phyloP scores from a whole-genome alignment of 2,329 filamentous ascomycete genomes.

The Lachnellula suecica region DNA sequence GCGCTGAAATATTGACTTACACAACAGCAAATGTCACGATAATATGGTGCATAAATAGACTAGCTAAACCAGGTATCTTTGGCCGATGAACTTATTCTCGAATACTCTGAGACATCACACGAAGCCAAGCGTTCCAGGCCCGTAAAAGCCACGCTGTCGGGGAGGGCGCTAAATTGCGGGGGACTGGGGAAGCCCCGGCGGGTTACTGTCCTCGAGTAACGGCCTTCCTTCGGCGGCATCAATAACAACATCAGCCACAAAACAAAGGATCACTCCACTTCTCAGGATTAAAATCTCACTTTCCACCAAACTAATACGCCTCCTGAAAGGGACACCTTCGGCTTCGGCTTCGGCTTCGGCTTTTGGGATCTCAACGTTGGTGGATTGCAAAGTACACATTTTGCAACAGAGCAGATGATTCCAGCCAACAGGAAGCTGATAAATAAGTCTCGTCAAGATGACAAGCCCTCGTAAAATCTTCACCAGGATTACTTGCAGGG shows the following conservation, averaged over 20 bases:
- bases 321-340: too few relatives aligned
- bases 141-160: background rate
- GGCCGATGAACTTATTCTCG: background rate
- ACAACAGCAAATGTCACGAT: too few relatives aligned
- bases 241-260: background rate
- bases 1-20: too few relatives aligned
- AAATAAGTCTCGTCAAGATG: background rate
- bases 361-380: background rate
- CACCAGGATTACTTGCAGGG: background rate
- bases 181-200: background rate
- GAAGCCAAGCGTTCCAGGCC: background rate
- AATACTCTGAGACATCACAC: background rate
- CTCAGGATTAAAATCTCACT: too few relatives aligned
- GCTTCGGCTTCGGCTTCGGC: too few relatives aligned
- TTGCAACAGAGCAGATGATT: background rate
- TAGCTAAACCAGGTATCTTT: too few relatives aligned
- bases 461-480: background rate
- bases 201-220: background rate
- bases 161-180: slow-evolving; percentile 1
- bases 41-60: too few relatives aligned
- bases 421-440: background rate
- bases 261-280: too few relatives aligned
- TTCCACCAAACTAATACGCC: too few relatives aligned
- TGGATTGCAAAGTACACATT: background rate
- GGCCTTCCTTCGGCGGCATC: slow-evolving; percentile 11